These are phyloP conservation scores for Bruguiera gymnorhiza DNA, from an alignment of 345 rosid genomes.

Conservation along the genomic window DNA sequence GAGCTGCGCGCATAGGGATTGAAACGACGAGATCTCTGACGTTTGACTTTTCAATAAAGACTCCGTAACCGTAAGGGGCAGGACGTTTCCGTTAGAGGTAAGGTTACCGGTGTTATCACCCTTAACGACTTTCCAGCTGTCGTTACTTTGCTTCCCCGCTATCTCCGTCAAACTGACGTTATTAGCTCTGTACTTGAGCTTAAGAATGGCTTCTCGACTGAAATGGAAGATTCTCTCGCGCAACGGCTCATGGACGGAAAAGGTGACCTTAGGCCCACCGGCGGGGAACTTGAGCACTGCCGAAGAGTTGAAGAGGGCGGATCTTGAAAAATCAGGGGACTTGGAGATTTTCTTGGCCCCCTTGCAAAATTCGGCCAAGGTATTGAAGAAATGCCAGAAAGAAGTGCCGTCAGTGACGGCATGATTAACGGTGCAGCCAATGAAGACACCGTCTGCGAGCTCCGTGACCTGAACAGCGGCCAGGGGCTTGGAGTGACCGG, in stretches of 20 bases:
- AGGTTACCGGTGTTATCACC: conserved; percentile 38
- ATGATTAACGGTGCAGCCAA: conserved; percentile 81
- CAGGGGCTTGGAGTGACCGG: conserved; percentile 70
- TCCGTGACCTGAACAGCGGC: conserved; percentile 84
- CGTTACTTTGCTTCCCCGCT: conserved; percentile 49
- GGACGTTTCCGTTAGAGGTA: conserved; percentile 32
- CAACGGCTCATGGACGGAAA: conserved; percentile 64
- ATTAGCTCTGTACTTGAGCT: conserved; percentile 58
- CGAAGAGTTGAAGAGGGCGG: conserved; percentile 58
- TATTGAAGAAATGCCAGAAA: conserved; percentile 91
- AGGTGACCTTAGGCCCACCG: conserved; percentile 73
- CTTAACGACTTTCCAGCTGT: conserved; percentile 45
- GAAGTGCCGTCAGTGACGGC: conserved; percentile 90
- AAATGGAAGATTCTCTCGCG: conserved; percentile 86
- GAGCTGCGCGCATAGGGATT: conserved; percentile 77
- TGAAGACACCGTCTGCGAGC: conserved; percentile 65
- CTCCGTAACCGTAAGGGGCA: not conserved
- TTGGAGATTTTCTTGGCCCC: conserved; percentile 60
- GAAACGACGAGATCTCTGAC: conserved; percentile 83
- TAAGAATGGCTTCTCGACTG: conserved; percentile 64
- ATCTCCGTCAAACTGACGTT: conserved; percentile 30
- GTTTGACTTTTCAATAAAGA: conserved; percentile 11
- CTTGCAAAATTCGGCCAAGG: conserved; percentile 64
- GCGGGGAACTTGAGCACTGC: conserved; percentile 63
- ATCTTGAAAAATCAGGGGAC: conserved; percentile 59